These are phyloP conservation scores for Perkinsus olseni DNA, from an alignment of 169 alveolate species.

Conservation along the genomic window DNA sequence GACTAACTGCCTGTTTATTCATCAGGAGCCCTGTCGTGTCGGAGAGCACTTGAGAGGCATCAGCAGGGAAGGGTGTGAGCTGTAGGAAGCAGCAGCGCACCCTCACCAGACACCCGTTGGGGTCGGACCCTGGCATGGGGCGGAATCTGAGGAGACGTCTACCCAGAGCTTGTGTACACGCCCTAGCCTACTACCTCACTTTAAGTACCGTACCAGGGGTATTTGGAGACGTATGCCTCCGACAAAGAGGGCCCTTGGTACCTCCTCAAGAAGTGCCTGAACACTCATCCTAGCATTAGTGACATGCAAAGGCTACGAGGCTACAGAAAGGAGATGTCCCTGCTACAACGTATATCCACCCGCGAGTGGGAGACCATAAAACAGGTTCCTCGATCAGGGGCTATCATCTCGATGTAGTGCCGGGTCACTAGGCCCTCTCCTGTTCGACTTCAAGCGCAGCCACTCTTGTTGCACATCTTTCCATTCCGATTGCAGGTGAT, in stretches of 20 bases:
- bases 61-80: background rate
- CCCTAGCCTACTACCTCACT: background rate
- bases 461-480: no score
- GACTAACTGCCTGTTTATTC: background rate
- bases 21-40: background rate
- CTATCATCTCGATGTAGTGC: no score
- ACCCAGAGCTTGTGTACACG: background rate
- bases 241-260: background rate
- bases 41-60: background rate
- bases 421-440: no score
- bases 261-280: background rate
- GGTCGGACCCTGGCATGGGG: background rate
- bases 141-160: background rate
- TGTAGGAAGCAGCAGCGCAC: background rate
- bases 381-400: no score
- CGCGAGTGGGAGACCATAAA: no score
- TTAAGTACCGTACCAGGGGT: background rate
- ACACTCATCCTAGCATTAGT: no score
- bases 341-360: no score
- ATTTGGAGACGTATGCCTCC: background rate
- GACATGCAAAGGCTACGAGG: no score
- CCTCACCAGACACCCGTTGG: background rate
- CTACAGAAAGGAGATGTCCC: no score
- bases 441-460: no score
- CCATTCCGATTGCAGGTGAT: no score